phyloP scores from a whole-genome alignment of 768 basidiomycete species.

The Boletellus emodensis region DNA sequence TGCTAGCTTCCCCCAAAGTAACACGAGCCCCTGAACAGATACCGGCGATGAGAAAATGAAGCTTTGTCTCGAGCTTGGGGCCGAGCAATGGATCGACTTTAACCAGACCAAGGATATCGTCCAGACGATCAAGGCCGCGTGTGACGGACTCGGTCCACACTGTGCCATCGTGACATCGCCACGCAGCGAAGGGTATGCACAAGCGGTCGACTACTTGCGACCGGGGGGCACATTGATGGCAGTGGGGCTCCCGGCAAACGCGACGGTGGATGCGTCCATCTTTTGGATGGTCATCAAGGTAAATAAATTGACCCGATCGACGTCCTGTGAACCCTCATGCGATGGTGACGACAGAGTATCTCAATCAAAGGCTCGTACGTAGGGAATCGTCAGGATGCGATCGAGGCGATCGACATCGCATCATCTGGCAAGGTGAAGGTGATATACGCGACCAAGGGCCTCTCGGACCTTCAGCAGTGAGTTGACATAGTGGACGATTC shows the following conservation, averaged over 20 bases:
- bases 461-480: conserved; percentile 51
- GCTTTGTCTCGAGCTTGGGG: conserved; percentile 58
- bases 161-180: conserved; percentile 61
- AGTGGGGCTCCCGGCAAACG: conserved; percentile 68
- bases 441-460: conserved; percentile 41
- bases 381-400: conserved; percentile 79
- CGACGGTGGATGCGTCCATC: conserved; percentile 55
- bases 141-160: conserved; percentile 71
- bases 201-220: conserved; percentile 74
- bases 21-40: conserved; percentile 37
- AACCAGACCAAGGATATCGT: conserved; percentile 61
- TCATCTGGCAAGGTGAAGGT: conserved; percentile 66
- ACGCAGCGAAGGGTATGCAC: conserved; percentile 36
- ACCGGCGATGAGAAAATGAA: conserved; percentile 70
- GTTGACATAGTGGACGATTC: conserved; percentile 18
- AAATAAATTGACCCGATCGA: background rate
- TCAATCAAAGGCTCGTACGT: conserved; percentile 38
- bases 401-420: conserved; percentile 77
- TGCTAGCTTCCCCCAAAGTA: background rate
- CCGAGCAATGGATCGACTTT: conserved; percentile 80
- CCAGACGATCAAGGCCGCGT: conserved; percentile 55
- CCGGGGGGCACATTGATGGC: conserved; percentile 70
- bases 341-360: conserved; percentile 19
- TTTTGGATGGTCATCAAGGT: conserved; percentile 71
- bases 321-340: background rate